Base-by-base conservation (phyloP, 2,329 filamentous ascomycete genomes). In the Gaeumannomyces sp. region DNA sequence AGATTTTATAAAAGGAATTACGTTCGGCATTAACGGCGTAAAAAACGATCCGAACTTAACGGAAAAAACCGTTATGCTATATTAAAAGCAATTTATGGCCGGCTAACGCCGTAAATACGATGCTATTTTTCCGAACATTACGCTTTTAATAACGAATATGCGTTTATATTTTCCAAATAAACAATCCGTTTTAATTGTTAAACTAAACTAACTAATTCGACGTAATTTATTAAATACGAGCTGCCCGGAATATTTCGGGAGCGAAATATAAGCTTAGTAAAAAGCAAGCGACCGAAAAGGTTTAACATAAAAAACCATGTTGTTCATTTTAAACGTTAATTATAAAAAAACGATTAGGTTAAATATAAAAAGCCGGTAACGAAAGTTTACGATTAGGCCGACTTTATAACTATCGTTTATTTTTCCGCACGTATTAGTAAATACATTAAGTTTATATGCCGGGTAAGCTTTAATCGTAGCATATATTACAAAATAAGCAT, bases 31-130 rank as follows among this genome's bases (percentile, higher is more conserved):
- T 29, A 6, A 29, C 6, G 25, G 56, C 56, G 25, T 14, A 59
- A n/a, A n/a, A n/a, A n/a, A n/a, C n/a, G n/a, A n/a, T n/a, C n/a
- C n/a, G n/a, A n/a, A n/a, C n/a, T n/a, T 19, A 10, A 4, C 29
- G 29, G 3, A 29, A 59, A 14, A 14, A 10, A 59, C 56, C 56
- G 56, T 16, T 10, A 59, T 7, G 56, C 4, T 59, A 59, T 59
- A 59, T 14, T 59, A n/a, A 14, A 59, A 59, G 56, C 56, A 59
- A 14, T 59, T 59, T 14, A 59, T 16, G 56, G 56, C 56, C 25
- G 56, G 56, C 25, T 59, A 14, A 14, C 29, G 29, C 29, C 29
- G 29, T 29, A 6, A 29, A 29, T 6, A 29, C 29, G 6, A 29
- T 29, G 29, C 56, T 3, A 59, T 59, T 59, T 14, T 14, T 10